phyloP scores from a whole-genome alignment of 2,329 filamentous ascomycete species.

The Samsoniella hepiali region DNA sequence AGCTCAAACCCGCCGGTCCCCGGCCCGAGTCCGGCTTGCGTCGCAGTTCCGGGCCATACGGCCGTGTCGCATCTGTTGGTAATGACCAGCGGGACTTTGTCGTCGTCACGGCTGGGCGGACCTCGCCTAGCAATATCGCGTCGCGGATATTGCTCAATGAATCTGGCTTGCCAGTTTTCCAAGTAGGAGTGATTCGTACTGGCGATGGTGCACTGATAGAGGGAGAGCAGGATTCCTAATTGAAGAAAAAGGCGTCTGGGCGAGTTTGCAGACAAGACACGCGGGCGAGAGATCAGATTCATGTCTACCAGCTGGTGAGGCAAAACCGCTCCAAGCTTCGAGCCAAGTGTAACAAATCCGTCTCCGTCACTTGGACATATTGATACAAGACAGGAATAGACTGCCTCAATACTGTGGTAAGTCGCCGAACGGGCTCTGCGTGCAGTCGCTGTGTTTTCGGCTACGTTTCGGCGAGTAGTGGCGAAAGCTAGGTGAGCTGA shows the following conservation, averaged over 20 bases:
- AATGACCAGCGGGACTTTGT: slow-evolving; percentile 59
- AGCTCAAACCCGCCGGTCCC: slow-evolving; percentile 67
- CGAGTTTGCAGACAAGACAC: background rate
- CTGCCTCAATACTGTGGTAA: background rate
- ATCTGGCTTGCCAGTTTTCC: slow-evolving; percentile 26
- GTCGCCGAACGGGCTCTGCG: background rate
- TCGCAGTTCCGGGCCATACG: slow-evolving; percentile 74
- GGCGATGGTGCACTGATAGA: background rate
- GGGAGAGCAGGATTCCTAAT: background rate
- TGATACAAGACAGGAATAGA: background rate
- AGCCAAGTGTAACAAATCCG: background rate
- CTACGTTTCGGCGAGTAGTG: background rate
- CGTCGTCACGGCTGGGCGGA: slow-evolving; percentile 33
- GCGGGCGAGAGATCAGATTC: background rate
- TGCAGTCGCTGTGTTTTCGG: background rate
- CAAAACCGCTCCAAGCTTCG: background rate
- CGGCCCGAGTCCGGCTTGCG: slow-evolving; percentile 68
- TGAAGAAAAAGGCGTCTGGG: background rate
- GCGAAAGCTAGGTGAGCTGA: background rate
- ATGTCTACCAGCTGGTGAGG: background rate
- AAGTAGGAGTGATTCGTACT: background rate
- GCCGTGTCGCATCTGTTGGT: slow-evolving; percentile 69
- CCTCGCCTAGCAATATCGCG: slow-evolving; percentile 28
- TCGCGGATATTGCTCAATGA: slow-evolving; percentile 27
- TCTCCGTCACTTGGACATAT: slow-evolving; percentile 3